phyloP scores from a whole-genome alignment of 2,329 filamentous ascomycete species.

The Epichloe bromicola region DNA sequence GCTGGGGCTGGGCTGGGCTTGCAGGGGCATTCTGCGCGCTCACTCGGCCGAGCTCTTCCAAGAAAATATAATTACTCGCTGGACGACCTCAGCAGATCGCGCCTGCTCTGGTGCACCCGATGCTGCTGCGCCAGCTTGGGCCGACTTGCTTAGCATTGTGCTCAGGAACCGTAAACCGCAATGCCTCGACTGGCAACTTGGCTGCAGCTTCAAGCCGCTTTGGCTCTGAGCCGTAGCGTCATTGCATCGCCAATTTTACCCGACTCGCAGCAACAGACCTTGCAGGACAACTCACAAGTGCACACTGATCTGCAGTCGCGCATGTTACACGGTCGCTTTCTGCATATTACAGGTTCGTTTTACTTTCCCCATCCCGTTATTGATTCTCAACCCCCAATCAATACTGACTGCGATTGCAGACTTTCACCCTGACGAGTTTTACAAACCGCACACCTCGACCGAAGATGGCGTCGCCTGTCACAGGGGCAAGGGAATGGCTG shows the following conservation, averaged over 20 bases:
- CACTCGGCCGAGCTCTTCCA: background rate
- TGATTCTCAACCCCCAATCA: background rate
- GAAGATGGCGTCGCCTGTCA: constrained; percentile 63
- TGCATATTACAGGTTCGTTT: constrained; percentile 72
- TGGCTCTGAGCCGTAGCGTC: constrained; percentile 11
- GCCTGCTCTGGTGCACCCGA: background rate
- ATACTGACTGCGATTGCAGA: constrained; percentile 38
- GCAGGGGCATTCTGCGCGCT: too few species aligned
- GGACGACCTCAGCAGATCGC: background rate
- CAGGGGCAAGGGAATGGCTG: constrained; percentile 60
- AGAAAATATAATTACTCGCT: background rate
- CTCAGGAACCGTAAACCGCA: background rate
- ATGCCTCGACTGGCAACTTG: constrained; percentile 16
- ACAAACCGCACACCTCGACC: constrained; percentile 65
- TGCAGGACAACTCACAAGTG: background rate
- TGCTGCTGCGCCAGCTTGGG: background rate
- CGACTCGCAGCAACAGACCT: constrained; percentile 7
- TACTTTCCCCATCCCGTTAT: background rate
- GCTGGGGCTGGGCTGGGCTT: too few species aligned
- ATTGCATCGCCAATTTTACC: constrained; percentile 13
- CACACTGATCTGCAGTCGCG: constrained; percentile 16
- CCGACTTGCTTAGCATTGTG: background rate
- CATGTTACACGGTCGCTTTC: constrained; percentile 59
- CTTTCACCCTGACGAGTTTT: constrained; percentile 82
- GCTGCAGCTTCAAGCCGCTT: constrained; percentile 16